phyloP scores from a whole-genome alignment of 495 filamentous ascomycete species.

The Neurospora tetrasperma region DNA sequence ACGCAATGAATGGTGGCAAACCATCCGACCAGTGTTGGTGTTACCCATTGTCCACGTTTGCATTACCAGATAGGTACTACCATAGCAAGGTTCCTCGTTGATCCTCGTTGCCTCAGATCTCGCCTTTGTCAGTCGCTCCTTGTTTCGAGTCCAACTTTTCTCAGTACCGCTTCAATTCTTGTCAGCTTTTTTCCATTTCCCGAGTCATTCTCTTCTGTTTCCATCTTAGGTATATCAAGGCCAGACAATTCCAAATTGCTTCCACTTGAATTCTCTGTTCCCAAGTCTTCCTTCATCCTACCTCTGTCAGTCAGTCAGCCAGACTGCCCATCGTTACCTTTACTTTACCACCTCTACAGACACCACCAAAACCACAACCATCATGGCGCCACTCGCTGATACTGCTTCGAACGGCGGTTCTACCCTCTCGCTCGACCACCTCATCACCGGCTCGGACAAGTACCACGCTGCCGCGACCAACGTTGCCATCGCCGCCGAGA shows the following conservation, averaged over 20 bases:
- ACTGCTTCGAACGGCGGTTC: conserved; percentile 4
- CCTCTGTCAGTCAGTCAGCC: neutral
- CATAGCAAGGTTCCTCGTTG: neutral
- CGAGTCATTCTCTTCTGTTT: neutral
- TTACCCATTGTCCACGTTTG: neutral
- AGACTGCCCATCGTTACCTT: neutral
- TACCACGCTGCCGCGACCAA: conserved; percentile 78
- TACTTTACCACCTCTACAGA: neutral
- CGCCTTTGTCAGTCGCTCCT: neutral
- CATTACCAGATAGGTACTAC: neutral
- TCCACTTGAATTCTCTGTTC: neutral
- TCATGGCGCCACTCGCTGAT: conserved; percentile 51
- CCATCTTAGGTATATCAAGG: neutral
- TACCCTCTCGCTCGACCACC: conserved; percentile 21
- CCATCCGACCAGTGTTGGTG: neutral
- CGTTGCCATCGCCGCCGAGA: conserved; percentile 68
- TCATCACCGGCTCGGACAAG: conserved; percentile 29
- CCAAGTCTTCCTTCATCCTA: neutral
- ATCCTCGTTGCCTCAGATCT: neutral
- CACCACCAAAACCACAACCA: conserved; percentile 2
- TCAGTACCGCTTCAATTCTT: neutral
- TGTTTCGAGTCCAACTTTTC: neutral
- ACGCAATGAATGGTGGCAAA: neutral
- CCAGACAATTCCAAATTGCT: neutral
- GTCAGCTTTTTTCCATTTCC: neutral